Evolutionary conservation across 2,329 filamentous ascomycete genomes (phyloP).

Genomic region (Claviceps sp.): DNA sequence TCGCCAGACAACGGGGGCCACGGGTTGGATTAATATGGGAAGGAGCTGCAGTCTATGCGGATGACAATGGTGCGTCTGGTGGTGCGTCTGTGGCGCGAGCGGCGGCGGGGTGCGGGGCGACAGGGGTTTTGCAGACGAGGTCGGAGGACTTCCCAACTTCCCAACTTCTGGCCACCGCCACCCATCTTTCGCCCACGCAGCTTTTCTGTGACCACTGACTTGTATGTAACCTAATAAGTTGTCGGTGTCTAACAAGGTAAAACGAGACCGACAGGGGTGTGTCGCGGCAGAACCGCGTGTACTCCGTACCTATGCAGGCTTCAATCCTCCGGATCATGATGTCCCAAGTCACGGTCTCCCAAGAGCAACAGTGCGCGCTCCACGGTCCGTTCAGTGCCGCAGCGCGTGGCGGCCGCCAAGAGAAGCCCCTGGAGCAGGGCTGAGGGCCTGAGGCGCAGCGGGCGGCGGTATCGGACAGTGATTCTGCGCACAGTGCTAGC

Average conservation of each 20-base stretch:
- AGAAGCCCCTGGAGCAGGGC: not conserved
- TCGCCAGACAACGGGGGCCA: not conserved
- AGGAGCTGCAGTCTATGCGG: not conserved
- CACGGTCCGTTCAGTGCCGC: not conserved
- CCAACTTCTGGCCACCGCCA: not conserved
- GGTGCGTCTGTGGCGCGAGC: not conserved
- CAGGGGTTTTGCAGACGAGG: too few relatives aligned
- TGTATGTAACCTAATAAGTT: not conserved
- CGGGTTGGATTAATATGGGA: constrained; percentile 1
- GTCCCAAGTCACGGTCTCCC: not conserved
- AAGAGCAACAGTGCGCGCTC: not conserved
- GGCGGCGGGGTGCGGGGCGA: not conserved
- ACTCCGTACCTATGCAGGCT: not conserved
- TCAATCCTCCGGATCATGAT: not conserved
- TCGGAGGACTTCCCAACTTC: too few relatives aligned
- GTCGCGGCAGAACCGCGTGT: not conserved
- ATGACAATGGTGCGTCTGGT: not conserved
- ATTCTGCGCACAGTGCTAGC: not conserved
- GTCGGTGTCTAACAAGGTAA: not conserved
- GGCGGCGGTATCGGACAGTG: too few relatives aligned
- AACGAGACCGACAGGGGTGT: constrained; percentile 2
- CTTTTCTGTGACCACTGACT: not conserved
- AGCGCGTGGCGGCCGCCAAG: not conserved
- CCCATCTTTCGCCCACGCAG: not conserved
- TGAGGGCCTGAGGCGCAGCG: too few relatives aligned